Base-by-base conservation (phyloP, 2,329 filamentous ascomycete species). In the Aspergillus clavatus region DNA sequence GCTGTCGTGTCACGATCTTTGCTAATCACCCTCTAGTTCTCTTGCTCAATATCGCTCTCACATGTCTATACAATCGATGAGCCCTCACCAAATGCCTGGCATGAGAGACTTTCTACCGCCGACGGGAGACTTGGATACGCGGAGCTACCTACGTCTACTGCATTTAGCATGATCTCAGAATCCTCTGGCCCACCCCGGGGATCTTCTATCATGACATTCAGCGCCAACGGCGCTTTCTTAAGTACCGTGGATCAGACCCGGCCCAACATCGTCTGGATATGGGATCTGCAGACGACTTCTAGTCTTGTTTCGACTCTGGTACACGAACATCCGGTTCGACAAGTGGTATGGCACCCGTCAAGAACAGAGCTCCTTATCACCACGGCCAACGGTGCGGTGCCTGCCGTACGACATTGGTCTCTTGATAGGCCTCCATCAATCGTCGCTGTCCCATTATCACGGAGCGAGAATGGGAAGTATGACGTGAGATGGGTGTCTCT, bases 251-350 rank as follows among this genome's bases (percentile, higher is more conserved):
- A 69, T 43, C 63, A 68, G n/a, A 56, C 58, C 18, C 61, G 66
- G 6, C 66, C 71, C 11, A 70, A 72, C 43, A 67, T 73, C 14
- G 61, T 70, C 16, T 74, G 71, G 70, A 67, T 74, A 47, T 73
- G 71, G 71, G 62, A 64, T 4, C 39, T 71, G 38, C 56, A 62
- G 26, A 45, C 39, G 3, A 53, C 57, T 0, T 55, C 62, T 2
- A 53, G 43, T 5, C 53, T 70, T 7, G 42, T 57, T 5, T 67
- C 69, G n/a, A 61, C 60, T 4, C 46, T 73, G 1, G 65, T 72
- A 14, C 71, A 73, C 40, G 70, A 72, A 37, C 63, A 70, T 29
- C 57, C 61, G 3, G 63, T 73, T 23, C 64, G 64, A 42, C 64
- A 71, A 23, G 43, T 71, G 12, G 50, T 55, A 8, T 74, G 71